Evolutionary conservation across 345 rosid genomes (phyloP).

Genomic region (Theobroma cacao): DNA sequence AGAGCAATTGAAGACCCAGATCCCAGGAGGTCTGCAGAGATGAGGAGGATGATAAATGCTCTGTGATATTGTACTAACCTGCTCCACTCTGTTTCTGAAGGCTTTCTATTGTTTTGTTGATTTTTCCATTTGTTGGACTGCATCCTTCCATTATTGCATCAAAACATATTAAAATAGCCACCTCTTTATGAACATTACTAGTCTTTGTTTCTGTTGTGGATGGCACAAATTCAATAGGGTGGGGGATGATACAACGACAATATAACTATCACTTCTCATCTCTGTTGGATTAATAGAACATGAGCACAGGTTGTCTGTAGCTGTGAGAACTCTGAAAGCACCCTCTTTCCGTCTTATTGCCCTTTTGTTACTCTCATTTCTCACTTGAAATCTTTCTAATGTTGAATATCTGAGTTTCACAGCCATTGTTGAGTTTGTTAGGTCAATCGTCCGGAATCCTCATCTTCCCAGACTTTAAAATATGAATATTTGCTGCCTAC

Average conservation of each 20-base stretch:
- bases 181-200: not conserved
- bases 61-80: constrained; percentile 34
- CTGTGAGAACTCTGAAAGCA: not conserved
- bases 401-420: not conserved
- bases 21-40: constrained; percentile 81
- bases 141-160: not conserved
- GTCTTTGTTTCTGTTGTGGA: not conserved
- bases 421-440: not conserved
- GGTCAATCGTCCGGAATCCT: not conserved
- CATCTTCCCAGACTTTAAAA: not conserved
- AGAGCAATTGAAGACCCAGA: constrained; percentile 85
- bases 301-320: too few relatives aligned
- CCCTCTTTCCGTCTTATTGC: not conserved
- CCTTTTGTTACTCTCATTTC: not conserved
- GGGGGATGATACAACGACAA: not conserved
- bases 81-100: not conserved
- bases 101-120: not conserved
- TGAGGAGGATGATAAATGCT: constrained; percentile 90
- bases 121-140: not conserved
- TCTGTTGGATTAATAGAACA: not conserved
- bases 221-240: not conserved
- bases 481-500: too few relatives aligned
- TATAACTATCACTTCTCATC: not conserved
- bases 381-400: not conserved
- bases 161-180: not conserved